These are phyloP conservation scores for Silene noctiflora DNA, from an alignment of 179 eudicot species.

Conservation along the genomic window DNA sequence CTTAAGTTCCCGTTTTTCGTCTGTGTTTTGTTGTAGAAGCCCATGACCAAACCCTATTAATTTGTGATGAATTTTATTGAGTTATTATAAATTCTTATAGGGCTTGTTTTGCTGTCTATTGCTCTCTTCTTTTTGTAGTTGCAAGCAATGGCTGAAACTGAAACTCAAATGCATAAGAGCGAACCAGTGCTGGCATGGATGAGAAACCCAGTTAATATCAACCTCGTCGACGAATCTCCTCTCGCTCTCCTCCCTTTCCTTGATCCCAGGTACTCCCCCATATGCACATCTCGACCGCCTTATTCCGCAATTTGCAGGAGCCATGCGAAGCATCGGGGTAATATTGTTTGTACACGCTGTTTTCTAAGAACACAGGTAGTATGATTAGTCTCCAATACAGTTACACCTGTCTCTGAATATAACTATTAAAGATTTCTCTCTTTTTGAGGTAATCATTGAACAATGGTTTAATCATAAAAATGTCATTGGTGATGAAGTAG, in stretches of 20 bases:
- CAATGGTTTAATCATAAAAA: too few relatives aligned
- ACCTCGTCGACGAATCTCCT: constrained; percentile 43
- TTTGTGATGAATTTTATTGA: neutral
- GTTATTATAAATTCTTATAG: neutral
- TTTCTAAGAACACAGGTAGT: neutral
- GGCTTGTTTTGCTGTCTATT: neutral
- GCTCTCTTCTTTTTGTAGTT: neutral
- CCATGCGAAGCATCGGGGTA: too few relatives aligned
- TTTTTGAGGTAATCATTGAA: too few relatives aligned
- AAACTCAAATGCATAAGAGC: constrained; percentile 28
- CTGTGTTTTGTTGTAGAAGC: too few relatives aligned
- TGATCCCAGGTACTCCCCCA: constrained; percentile 49
- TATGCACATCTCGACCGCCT: too few relatives aligned
- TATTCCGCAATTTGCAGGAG: too few relatives aligned
- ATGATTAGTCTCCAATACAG: neutral
- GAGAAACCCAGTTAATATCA: constrained; percentile 70
- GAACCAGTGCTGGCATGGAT: constrained; percentile 81
- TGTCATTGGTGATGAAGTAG: too few relatives aligned
- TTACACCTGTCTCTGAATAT: too few relatives aligned
- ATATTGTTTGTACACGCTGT: neutral
- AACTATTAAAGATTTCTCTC: too few relatives aligned
- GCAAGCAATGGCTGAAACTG: constrained; percentile 4
- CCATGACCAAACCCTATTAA: neutral
- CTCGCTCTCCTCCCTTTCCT: constrained; percentile 55
- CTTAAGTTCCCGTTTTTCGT: too few relatives aligned